Percentiles rank a stretch among this genome's conserved stretches.
Evolutionary conservation across 805 yeast genomes (phyloP).

Genomic region (Kazachstania bromeliacearum): DNA sequence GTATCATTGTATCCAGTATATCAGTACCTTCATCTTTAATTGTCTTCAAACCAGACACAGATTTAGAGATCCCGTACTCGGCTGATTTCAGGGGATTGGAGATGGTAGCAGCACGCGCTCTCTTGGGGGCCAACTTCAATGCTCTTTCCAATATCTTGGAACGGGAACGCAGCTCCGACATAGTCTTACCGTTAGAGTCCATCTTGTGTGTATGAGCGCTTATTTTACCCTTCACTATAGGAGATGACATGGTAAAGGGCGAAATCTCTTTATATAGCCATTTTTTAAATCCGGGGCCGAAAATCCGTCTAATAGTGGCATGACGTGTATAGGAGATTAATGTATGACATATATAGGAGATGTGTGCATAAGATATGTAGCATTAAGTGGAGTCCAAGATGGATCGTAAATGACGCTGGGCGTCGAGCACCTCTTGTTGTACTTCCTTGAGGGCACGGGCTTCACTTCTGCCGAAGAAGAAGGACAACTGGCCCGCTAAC

Average conservation of each 20-base stretch:
- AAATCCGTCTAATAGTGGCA: too few species aligned
- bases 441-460: constrained; percentile 69
- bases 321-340: too few species aligned
- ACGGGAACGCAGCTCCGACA: too few species aligned
- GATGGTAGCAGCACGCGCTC: constrained; percentile 2
- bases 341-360: too few species aligned
- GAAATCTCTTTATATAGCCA: too few species aligned
- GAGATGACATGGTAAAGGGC: too few species aligned
- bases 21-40: constrained; percentile 3
- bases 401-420: constrained; percentile 8
- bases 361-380: too few species aligned
- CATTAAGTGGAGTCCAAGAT: too few species aligned
- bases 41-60: neutral
- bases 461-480: constrained; percentile 74
- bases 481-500: constrained; percentile 68
- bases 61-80: constrained; percentile 1
- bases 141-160: neutral
- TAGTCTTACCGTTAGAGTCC: too few species aligned
- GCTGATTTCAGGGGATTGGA: neutral
- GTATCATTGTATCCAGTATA: neutral
- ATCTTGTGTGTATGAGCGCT: too few species aligned
- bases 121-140: neutral
- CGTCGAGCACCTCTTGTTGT: constrained; percentile 50
- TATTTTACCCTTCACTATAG: too few species aligned
- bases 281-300: too few species aligned